A percentile compares a stretch with the other conserved stretches of the same genome.
Conservation (phyloP, 208 protist genomes). For the Trypanosoma vivax region DNA sequence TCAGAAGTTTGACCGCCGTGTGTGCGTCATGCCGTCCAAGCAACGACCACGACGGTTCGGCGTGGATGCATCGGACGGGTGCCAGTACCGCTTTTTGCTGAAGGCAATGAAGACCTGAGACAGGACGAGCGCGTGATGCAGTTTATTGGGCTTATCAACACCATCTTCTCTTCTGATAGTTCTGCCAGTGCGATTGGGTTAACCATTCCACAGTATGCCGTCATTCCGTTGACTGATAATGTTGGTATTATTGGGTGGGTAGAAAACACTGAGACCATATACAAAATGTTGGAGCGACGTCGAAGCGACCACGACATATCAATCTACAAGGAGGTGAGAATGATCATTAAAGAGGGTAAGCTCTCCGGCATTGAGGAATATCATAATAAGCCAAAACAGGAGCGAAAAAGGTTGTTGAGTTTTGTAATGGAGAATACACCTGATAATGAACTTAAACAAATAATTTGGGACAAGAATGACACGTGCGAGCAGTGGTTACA, state of each 20-base stretch:
- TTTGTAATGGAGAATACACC: slow-evolving; percentile 92
- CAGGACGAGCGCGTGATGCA: slow-evolving; percentile 99
- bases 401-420: slow-evolving; percentile 85
- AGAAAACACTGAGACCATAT: slow-evolving; percentile 96
- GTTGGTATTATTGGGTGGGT: slow-evolving; percentile 99
- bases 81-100: slow-evolving; percentile 96
- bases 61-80: slow-evolving; percentile 94
- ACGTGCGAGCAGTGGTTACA: slow-evolving; percentile 98
- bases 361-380: slow-evolving; percentile 82
- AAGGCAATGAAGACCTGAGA: slow-evolving; percentile 98
- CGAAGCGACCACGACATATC: slow-evolving; percentile 58
- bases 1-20: slow-evolving; percentile 83
- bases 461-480: slow-evolving; percentile 96
- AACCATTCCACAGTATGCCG: slow-evolving; percentile 93
- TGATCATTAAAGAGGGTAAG: slow-evolving; percentile 65
- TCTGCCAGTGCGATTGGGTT: slow-evolving; percentile 82
- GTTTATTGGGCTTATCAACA: slow-evolving; percentile 99
- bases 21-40: slow-evolving; percentile 98
- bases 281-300: slow-evolving; percentile 85
- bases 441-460: slow-evolving; percentile 93
- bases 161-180: slow-evolving; percentile 91
- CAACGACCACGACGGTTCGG: slow-evolving; percentile 98
- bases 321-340: slow-evolving; percentile 83
- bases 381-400: slow-evolving; percentile 63
- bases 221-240: slow-evolving; percentile 99